These are phyloP conservation scores for Geranium incanum DNA, from an alignment of 441 rosid genomes.

Conservation along the genomic window DNA sequence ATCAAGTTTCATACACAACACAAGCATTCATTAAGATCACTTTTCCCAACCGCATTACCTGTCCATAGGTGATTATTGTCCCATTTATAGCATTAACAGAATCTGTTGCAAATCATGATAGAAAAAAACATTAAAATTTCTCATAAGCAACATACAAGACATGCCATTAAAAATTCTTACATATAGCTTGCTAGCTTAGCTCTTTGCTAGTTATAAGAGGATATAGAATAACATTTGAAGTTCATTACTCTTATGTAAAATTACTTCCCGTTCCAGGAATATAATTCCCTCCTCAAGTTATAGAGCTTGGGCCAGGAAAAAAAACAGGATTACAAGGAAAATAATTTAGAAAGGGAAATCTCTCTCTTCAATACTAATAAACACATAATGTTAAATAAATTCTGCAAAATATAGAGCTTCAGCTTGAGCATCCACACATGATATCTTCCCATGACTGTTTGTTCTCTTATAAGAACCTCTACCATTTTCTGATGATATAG, in stretches of 20 bases:
- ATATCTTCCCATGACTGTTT: too few species aligned
- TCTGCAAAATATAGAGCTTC: too few species aligned
- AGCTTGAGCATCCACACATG: background rate
- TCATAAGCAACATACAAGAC: background rate
- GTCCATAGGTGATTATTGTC: constrained; percentile 75
- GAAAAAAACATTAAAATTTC: background rate
- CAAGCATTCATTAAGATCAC: background rate
- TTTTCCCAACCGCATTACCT: constrained; percentile 33
- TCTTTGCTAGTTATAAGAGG: background rate
- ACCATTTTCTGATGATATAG: background rate
- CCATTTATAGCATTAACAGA: constrained; percentile 59
- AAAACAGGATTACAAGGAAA: background rate
- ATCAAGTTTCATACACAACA: too few species aligned
- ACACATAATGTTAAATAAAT: too few species aligned
- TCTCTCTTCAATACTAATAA: too few species aligned
- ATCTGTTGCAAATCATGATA: constrained; percentile 31
- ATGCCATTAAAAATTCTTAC: background rate
- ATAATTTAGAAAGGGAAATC: background rate
- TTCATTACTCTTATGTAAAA: too few species aligned
- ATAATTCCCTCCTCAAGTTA: background rate
- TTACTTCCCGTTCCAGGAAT: background rate
- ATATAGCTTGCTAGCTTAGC: background rate
- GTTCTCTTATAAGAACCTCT: too few species aligned
- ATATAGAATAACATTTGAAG: too few species aligned
- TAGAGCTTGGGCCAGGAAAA: background rate